Evolutionary conservation across 2,329 filamentous ascomycete species (phyloP).

Genomic region (Curvularia sp.): DNA sequence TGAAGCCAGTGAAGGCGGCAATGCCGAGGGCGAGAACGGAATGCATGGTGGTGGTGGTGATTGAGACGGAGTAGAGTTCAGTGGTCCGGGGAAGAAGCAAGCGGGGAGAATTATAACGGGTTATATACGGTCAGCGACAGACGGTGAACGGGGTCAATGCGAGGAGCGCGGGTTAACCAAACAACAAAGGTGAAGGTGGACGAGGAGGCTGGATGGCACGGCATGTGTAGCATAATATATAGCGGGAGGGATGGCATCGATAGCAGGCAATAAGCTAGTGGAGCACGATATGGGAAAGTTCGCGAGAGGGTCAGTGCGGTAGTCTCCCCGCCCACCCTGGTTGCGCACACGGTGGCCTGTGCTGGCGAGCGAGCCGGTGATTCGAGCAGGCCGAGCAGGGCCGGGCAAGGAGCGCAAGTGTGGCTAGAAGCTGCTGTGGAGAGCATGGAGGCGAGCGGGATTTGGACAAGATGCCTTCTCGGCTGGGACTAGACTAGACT

Average conservation of each 20-base stretch:
- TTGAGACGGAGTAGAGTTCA: constrained; percentile 12
- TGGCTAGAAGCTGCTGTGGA: constrained; percentile 9
- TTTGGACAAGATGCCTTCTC: neutral
- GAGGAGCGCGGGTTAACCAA: constrained; percentile 16
- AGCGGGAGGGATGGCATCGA: constrained; percentile 34
- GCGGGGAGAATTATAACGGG: constrained; percentile 25
- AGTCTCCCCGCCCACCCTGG: constrained; percentile 7
- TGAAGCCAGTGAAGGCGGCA: constrained; percentile 60
- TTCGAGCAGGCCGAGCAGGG: neutral
- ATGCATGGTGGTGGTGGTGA: constrained; percentile 50
- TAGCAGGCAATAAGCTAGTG: constrained; percentile 30
- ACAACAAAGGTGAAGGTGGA: constrained; percentile 42
- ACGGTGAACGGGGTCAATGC: constrained; percentile 16
- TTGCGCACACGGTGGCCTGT: constrained; percentile 8
- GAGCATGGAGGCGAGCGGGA: neutral
- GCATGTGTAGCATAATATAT: constrained; percentile 30
- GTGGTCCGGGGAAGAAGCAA: neutral
- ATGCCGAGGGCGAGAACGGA: constrained; percentile 60
- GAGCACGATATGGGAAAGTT: constrained; percentile 20
- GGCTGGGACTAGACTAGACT: neutral
- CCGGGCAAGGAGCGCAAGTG: neutral
- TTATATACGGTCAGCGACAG: constrained; percentile 35
- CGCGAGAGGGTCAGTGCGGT: constrained; percentile 21
- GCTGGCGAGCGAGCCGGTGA: constrained; percentile 11
- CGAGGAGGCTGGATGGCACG: constrained; percentile 24